Conservation (phyloP, 2,329 filamentous ascomycete genomes). For the Colletotrichum phormii region DNA sequence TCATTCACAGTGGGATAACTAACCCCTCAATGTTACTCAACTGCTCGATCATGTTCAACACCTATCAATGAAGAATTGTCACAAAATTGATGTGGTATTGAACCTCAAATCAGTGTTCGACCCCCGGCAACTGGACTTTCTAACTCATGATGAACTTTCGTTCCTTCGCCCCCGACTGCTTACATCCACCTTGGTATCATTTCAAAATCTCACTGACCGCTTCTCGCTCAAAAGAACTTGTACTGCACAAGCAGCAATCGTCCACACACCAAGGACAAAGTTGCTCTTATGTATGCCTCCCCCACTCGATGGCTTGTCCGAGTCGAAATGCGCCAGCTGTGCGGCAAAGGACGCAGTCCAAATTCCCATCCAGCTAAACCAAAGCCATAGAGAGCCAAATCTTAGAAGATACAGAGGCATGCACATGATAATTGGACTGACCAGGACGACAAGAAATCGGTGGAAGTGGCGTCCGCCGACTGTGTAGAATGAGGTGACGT, state of each 20-base stretch:
- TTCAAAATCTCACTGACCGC: not conserved
- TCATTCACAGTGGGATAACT: no score
- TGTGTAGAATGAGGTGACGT: constrained; percentile 40
- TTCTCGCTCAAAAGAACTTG: constrained; percentile 37
- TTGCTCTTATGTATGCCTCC: constrained; percentile 39
- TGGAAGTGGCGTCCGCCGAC: constrained; percentile 28
- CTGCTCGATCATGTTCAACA: no score
- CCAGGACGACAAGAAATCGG: constrained; percentile 20
- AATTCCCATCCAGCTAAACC: constrained; percentile 31
- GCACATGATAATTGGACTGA: constrained; percentile 26
- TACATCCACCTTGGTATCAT: not conserved
- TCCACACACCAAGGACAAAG: constrained; percentile 40
- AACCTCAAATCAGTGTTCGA: not conserved
- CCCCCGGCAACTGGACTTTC: not conserved
- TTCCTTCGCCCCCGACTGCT: no score
- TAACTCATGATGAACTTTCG: no score
- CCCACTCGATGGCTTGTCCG: constrained; percentile 38
- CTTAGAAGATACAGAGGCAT: constrained; percentile 21
- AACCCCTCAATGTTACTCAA: no score
- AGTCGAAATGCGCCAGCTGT: constrained; percentile 39
- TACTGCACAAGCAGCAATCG: constrained; percentile 36
- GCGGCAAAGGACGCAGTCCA: constrained; percentile 17
- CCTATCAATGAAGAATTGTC: no score
- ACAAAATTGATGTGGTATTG: no score
- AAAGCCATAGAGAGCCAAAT: constrained; percentile 24